Evolutionary conservation across 805 yeast genomes (phyloP).

Genomic region (Candida oleophila): DNA sequence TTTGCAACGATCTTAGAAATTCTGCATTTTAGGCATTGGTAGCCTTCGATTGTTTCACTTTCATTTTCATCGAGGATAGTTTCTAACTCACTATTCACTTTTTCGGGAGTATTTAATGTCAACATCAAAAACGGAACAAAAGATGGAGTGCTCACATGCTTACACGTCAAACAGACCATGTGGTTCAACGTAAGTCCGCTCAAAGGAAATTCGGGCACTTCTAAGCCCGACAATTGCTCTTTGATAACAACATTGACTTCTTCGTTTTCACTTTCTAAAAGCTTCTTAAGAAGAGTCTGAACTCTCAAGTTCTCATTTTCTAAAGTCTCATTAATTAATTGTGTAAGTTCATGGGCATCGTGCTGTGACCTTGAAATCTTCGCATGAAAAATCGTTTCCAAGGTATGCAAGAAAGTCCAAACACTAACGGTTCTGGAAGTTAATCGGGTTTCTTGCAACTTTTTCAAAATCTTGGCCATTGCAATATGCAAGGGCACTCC

Average conservation of each 20-base stretch:
- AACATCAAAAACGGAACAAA: constrained; percentile 65
- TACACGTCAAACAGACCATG: constrained; percentile 69
- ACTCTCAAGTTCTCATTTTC: constrained; percentile 58
- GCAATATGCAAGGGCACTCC: constrained; percentile 57
- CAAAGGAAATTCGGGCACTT: constrained; percentile 70
- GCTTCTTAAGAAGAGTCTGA: constrained; percentile 27
- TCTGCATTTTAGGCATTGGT: constrained; percentile 76
- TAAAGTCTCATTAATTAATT: constrained; percentile 74
- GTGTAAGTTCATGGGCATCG: constrained; percentile 93
- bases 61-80: constrained; percentile 57
- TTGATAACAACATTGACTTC: constrained; percentile 1
- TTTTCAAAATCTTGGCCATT: constrained; percentile 48
- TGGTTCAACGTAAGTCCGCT: constrained; percentile 64
- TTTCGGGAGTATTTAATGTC: constrained; percentile 74
- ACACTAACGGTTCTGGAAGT: constrained; percentile 60
- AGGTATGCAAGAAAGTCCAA: constrained; percentile 71
- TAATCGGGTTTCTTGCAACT: constrained; percentile 62
- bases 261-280: constrained; percentile 11
- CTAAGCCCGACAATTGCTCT: constrained; percentile 13
- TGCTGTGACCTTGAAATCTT: constrained; percentile 78
- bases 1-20: constrained; percentile 27
- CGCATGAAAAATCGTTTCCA: constrained; percentile 72
- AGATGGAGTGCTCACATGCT: constrained; percentile 55
- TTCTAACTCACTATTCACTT: constrained; percentile 43
- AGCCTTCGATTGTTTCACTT: constrained; percentile 71